These are phyloP conservation scores for Cryphonectria radicalis DNA, from an alignment of 2,329 filamentous ascomycete species.

Conservation along the genomic window DNA sequence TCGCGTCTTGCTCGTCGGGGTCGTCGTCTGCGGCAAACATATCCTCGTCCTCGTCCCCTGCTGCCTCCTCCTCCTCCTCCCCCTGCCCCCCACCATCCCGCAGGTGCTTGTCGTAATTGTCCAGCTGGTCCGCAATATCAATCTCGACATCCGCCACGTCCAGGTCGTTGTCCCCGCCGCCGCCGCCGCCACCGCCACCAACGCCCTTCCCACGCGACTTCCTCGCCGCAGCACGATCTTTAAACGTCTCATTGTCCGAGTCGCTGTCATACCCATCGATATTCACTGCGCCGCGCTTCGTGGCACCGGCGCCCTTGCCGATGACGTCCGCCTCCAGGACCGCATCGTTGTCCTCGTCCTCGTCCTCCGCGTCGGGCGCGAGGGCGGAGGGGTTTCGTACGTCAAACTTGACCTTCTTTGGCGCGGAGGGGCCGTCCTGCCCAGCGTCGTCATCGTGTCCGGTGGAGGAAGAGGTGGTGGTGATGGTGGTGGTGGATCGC, in stretches of 20 bases:
- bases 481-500: conserved; percentile 41
- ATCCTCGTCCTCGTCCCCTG: conserved; percentile 72
- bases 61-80: conserved; percentile 37
- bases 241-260: conserved; percentile 88
- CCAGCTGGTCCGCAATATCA: conserved; percentile 55
- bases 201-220: conserved; percentile 45
- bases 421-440: conserved; percentile 41
- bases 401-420: conserved; percentile 90
- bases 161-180: conserved; percentile 33
- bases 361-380: conserved; percentile 77
- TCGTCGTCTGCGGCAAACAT: conserved; percentile 75
- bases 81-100: conserved; percentile 40
- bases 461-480: background rate
- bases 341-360: conserved; percentile 61
- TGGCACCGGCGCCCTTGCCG: conserved; percentile 72
- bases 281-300: conserved; percentile 93
- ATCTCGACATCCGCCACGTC: conserved; percentile 49
- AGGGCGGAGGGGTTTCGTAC: conserved; percentile 91
- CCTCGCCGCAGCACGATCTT: conserved; percentile 70
- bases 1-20: conserved; percentile 22
- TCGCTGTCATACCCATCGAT: conserved; percentile 97
- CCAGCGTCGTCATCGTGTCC: conserved; percentile 17
- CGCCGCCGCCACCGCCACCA: conserved; percentile 41
- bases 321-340: conserved; percentile 93
- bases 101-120: conserved; percentile 54